phyloP scores from a whole-genome alignment of 1,284 basidiomycete species.

The Peniophora sp. region DNA sequence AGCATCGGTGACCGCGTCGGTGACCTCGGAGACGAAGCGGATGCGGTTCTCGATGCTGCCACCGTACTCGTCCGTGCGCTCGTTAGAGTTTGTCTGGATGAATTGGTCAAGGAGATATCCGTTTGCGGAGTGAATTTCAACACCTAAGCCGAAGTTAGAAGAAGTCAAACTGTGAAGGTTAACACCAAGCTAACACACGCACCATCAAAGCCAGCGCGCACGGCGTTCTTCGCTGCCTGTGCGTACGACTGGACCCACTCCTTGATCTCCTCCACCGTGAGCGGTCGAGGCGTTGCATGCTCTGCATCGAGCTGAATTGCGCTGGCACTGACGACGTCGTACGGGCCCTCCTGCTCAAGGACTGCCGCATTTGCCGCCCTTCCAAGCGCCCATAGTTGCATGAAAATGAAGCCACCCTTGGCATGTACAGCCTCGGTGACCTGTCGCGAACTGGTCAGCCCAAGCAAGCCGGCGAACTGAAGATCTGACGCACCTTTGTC shows the following conservation, averaged over 20 bases:
- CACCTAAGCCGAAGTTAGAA: constrained; percentile 25
- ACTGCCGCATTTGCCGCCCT: constrained; percentile 23
- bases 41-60: constrained; percentile 47
- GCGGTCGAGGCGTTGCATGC: constrained; percentile 15
- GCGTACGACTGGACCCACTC: constrained; percentile 15
- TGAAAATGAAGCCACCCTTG: constrained; percentile 31
- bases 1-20: constrained; percentile 20
- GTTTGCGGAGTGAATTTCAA: constrained; percentile 31
- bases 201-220: constrained; percentile 24
- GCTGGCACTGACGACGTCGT: constrained; percentile 29
- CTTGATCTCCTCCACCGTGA: constrained; percentile 20
- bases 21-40: constrained; percentile 39
- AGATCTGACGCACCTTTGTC: constrained; percentile 18
- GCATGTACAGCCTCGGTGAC: constrained; percentile 21
- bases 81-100: constrained; percentile 33
- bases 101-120: constrained; percentile 35
- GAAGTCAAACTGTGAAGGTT: constrained; percentile 16
- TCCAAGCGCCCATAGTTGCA: constrained; percentile 42
- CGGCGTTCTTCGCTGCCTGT: constrained; percentile 16
- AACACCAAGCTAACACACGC: constrained; percentile 15
- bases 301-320: constrained; percentile 32
- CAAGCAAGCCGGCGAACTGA: neutral
- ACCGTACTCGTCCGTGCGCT: constrained; percentile 53
- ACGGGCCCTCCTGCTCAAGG: constrained; percentile 19
- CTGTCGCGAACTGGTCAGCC: constrained; percentile 6